Evolutionary conservation across 495 filamentous ascomycete genomes (phyloP), one percentile per base, ranked within the genome.

Genomic region (Xylaria curta): DNA sequence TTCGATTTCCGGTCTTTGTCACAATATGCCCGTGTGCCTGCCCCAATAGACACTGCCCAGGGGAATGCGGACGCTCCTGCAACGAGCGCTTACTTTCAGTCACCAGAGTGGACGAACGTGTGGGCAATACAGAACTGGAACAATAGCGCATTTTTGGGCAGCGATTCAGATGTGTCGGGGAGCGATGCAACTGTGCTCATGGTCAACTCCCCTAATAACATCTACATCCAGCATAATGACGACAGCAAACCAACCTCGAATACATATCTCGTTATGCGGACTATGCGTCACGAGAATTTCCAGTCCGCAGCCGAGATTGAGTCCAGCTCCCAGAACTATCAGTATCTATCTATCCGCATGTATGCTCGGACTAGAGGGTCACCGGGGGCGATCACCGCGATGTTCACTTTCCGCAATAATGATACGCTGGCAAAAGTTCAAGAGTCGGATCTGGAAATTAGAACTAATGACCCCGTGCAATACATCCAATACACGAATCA

Each of bases 371-470:
- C 86, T 2, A 68, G 78, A 12, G 88, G 88, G 13, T 79, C 82
- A 0, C 76, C 79, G 0, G 89, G 91, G 36, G 91, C 90, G 46
- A 87, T 91, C 72, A 90, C 89, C 0, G 91, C 91, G 42, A 85
- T 92, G 69, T 93, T 94, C 80, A 93, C 92, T 24, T 91, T 90
- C 73, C 78, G 81, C 1, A 73, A 75, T 44, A 70, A 74, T 58
- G 65, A 74, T 38, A 62, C 79, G 28, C 82, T 87, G n/a, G 67
- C 78, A 17, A 63, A 77, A 36, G 87, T 90, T 49, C 90, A 92
- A 76, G 92, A 95, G 78, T 88, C 89, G 0, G 93, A 95, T 74
- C 87, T 95, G 56, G 93, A 97, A 76, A 87, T 93, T 66, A 82
- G 91, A 9, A 93, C 91, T 0, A 79, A 77, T 0, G 90, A 90